These are phyloP conservation scores for Lepidium didymum DNA, from an alignment of 345 rosid genomes.

Conservation along the genomic window DNA sequence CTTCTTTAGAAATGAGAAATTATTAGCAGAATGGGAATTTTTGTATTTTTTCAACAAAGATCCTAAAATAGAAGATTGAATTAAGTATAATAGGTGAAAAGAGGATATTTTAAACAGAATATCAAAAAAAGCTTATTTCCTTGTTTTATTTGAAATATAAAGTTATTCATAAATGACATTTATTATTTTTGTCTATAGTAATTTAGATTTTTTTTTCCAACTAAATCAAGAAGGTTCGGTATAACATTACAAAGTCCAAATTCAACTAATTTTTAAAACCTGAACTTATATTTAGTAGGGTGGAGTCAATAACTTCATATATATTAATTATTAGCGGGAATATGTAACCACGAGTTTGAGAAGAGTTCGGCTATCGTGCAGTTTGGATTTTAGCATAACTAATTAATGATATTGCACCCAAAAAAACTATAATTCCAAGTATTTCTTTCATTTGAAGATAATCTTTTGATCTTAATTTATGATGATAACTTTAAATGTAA, in stretches of 20 bases:
- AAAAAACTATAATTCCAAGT: neutral
- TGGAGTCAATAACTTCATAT: too few relatives aligned
- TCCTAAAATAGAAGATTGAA: neutral
- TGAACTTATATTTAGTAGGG: too few relatives aligned
- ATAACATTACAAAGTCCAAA: too few relatives aligned
- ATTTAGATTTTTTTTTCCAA: neutral
- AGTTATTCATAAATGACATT: neutral
- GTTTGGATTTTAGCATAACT: neutral
- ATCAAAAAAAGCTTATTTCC: neutral
- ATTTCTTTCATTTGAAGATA: neutral
- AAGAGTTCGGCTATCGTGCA: neutral
- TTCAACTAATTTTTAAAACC: too few relatives aligned
- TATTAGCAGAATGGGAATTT: neutral
- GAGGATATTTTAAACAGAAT: neutral
- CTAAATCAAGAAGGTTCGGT: too few relatives aligned
- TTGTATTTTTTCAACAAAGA: neutral
- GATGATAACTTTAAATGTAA: neutral
- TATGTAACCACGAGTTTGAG: too few relatives aligned
- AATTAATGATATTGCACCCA: neutral
- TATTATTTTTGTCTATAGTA: too few relatives aligned
- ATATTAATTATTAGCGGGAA: too few relatives aligned
- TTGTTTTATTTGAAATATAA: neutral
- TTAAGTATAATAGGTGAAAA: neutral
- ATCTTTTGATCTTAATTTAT: conserved; percentile 1
- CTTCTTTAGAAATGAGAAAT: neutral